Conservation (phyloP, 305 asterid genomes). For the Solanum hybrid region DNA sequence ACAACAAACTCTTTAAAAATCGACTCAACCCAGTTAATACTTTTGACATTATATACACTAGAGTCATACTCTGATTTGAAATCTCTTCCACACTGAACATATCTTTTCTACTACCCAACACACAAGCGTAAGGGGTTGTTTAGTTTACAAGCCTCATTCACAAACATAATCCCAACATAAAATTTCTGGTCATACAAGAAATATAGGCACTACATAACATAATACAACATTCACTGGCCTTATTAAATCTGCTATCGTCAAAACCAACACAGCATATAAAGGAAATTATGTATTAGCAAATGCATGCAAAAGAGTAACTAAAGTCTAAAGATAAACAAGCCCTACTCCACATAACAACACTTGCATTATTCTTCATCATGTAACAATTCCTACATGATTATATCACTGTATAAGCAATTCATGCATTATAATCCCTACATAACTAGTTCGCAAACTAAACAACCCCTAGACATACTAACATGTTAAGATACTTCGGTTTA, state of each 20-base stretch:
- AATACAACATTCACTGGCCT: background rate
- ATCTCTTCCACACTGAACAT: background rate
- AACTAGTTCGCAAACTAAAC: background rate
- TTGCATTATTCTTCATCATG: background rate
- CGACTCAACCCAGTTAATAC: background rate
- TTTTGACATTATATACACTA: background rate
- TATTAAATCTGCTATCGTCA: background rate
- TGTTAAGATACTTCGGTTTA: background rate
- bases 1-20: background rate
- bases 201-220: background rate
- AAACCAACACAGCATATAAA: background rate
- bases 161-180: background rate
- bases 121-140: background rate
- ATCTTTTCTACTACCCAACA: background rate
- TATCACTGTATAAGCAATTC: background rate
- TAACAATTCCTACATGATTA: background rate
- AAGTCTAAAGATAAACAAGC: background rate
- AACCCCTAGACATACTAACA: background rate
- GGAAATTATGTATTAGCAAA: background rate
- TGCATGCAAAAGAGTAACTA: background rate
- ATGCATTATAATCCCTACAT: background rate
- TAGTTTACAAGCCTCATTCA: background rate
- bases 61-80: background rate
- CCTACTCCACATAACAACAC: background rate
- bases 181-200: background rate